Percentiles rank a stretch among this genome's conserved stretches.
Evolutionary conservation across 129 eudicot genomes (phyloP).

Genomic region (Flaveria ramosissima): DNA sequence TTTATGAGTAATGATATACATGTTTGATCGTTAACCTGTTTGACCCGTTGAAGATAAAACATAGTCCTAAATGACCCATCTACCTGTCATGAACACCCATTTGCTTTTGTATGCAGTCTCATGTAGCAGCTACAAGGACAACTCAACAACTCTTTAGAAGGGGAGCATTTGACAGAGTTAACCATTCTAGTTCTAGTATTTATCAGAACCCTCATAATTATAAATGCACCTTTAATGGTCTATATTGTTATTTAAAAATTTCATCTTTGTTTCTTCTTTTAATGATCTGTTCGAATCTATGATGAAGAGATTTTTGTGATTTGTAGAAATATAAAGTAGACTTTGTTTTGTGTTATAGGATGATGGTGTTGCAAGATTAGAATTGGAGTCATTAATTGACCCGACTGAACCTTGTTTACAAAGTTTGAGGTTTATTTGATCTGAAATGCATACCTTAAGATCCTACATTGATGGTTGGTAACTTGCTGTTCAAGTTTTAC

Average conservation of each 20-base stretch:
- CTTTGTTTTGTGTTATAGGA: neutral
- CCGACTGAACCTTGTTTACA: neutral
- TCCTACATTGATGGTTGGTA: neutral
- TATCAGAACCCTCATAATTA: constrained; percentile 18
- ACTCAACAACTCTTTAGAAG: neutral
- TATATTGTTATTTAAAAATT: neutral
- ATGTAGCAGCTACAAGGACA: constrained; percentile 2
- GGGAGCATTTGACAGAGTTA: neutral
- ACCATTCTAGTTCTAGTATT: constrained; percentile 23
- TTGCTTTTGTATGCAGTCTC: constrained; percentile 5
- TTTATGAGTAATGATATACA: neutral
- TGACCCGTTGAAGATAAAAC: neutral
- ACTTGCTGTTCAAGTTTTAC: neutral
- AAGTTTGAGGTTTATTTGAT: constrained; percentile 10
- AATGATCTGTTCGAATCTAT: neutral
- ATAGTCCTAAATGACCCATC: neutral
- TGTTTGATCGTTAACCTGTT: neutral
- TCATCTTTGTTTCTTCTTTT: neutral
- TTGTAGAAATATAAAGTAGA: constrained; percentile 33
- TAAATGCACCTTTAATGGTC: neutral
- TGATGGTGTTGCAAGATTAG: constrained; percentile 4
- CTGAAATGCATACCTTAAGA: neutral
- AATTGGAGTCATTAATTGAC: constrained; percentile 1
- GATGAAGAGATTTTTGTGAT: constrained; percentile 21
- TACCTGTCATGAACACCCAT: neutral